Base-by-base conservation (phyloP, 208 protist genomes). In the Naegleria gruberi region DNA sequence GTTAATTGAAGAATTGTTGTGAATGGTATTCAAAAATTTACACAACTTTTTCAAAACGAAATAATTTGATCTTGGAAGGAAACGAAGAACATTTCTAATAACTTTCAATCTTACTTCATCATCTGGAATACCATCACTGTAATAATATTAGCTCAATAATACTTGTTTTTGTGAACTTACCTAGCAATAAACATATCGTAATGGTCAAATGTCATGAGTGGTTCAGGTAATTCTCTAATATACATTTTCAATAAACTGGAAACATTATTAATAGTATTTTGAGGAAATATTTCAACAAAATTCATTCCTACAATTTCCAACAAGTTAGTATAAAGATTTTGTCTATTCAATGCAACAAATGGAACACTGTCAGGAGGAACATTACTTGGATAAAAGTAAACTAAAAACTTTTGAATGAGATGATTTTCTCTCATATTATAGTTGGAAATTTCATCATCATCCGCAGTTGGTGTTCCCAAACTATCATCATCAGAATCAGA, bases 121-220 rank as follows among this genome's bases (percentile, higher is more conserved):
- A 34, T 87, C 82, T 55, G 82, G 82, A 41, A 87, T 40, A 44
- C 82, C 82, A 30, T 82, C 73, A 82, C 34, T 82, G 73, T 41
- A 34, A 40, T 5, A 6, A 8, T 37, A 8, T 12, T 6, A 40
- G n/a, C 5, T 34, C 19, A 34, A 40, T 37, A 17, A 17, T 37
- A 77, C n/a, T n/a, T n/a, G n/a, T n/a, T n/a, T n/a, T n/a, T n/a
- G n/a, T n/a, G n/a, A n/a, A 65, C 43, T 41, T 51, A 41, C 10
- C 37, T 41, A 34, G 82, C 82, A 57, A 87, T 55, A 87, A 87
- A 87, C 82, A 87, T 87, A 40, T 87, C 82, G 55, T 87, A 87
- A 55, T 87, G 43, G 40, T 87, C 82, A 87, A 55, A 87, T 7
- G 43, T 55, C 19, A 87, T n/a, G 30, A 87, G 30, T 41, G 82